Evolutionary conservation across 768 basidiomycete genomes (phyloP).

Genomic region (Termitomyces titanicus): DNA sequence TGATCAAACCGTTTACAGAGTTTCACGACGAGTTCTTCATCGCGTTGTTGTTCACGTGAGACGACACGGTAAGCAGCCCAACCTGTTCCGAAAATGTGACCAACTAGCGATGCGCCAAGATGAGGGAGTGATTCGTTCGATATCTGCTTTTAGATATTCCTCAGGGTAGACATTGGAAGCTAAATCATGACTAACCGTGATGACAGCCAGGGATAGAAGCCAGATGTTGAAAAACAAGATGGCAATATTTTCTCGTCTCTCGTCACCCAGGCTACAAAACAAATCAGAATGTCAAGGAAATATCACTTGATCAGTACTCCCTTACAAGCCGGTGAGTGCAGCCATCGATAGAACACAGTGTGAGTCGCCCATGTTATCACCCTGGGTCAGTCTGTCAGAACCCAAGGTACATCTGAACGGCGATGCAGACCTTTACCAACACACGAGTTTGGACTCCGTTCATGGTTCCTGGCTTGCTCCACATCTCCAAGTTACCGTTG

Average conservation of each 20-base stretch:
- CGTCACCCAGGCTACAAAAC: slow-evolving; percentile 30
- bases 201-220: slow-evolving; percentile 40
- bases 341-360: too few species aligned
- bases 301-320: not conserved
- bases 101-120: slow-evolving; percentile 41
- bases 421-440: not conserved
- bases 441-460: too few species aligned
- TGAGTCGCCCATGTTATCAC: too few species aligned
- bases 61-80: slow-evolving; percentile 45
- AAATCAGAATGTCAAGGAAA: not conserved
- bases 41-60: slow-evolving; percentile 22
- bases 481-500: too few species aligned
- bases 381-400: too few species aligned
- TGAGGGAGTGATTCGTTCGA: slow-evolving; percentile 51
- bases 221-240: slow-evolving; percentile 44
- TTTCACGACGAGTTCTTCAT: slow-evolving; percentile 33
- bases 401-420: too few species aligned
- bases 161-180: not conserved
- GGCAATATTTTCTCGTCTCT: slow-evolving; percentile 45
- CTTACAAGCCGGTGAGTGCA: too few species aligned
- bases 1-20: too few species aligned
- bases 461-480: too few species aligned
- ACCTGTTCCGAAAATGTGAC: slow-evolving; percentile 41
- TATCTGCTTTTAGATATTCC: slow-evolving; percentile 27
- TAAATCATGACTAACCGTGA: slow-evolving; percentile 34